Evolutionary conservation across 768 basidiomycete species (phyloP), one percentile per base, ranked within the genome.

Genomic region (Nevesoporus exiguus): DNA sequence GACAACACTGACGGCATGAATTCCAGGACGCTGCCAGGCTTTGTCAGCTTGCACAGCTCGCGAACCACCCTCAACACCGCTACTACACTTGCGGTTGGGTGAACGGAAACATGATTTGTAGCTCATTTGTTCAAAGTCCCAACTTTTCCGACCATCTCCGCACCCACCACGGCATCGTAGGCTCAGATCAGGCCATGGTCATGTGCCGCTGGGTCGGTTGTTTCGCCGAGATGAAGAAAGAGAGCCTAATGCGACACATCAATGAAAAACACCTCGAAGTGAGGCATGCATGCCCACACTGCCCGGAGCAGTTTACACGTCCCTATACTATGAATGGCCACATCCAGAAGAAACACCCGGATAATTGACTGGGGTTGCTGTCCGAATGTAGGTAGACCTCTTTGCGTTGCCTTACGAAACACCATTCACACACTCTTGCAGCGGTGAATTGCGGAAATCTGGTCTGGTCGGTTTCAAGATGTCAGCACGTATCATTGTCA

Each of bases 241-340:
- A 70, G 52, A 68, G 70, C 21, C 25, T 70, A 14, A 29, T 15
- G 34, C 57, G 70, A 15, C 68, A 70, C 17, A 40, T 70, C 14
- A 58, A 57, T 24, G 68, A 70, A 36, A 55, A 19, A 31, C 68
- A 71, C 19, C 57, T 70, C 19, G 54, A 55, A 44, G 36, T 44
- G 24, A 61, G n/a, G 39, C 49, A 55, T 25, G 0, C 6, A 5
- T 71, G 68, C 45, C 44, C 55, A 11, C 15, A 43, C 17, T 71
- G 68, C 29, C 2, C 17, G 5, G 62, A 63, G 15, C 47, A 33
- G 31, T 70, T 70, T 50, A 68, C 70, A 5, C 70, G 68, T 22
- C 48, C 13, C 49, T 6, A 70, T 24, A 64, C 70, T 7, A 45
- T 59, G 39, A 48, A 53, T 11, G 27, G 5, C 7, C 70, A 71